phyloP scores from a whole-genome alignment of 352 stramenopile species.

The Thalassiosira sp. region DNA sequence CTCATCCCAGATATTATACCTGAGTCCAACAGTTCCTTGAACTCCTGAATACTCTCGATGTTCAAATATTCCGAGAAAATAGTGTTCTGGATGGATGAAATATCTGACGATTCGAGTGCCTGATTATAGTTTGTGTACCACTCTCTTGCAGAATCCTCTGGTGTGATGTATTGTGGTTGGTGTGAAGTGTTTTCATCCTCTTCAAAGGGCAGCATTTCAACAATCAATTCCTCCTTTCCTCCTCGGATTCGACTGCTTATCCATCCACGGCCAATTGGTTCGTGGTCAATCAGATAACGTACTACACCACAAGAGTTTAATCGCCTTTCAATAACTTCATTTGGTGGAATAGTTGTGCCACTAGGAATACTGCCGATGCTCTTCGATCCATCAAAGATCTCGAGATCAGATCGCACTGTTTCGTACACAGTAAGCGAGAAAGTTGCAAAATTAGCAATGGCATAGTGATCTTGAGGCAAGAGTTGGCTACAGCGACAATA shows the following conservation, averaged over 20 bases:
- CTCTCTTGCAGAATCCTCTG: slow-evolving; percentile 70
- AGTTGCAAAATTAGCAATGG: not conserved
- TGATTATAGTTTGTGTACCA: slow-evolving; percentile 64
- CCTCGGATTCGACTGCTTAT: slow-evolving; percentile 84
- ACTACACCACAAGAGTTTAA: slow-evolving; percentile 84
- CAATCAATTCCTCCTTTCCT: slow-evolving; percentile 84
- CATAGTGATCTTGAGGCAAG: not conserved
- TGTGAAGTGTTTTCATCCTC: slow-evolving; percentile 15
- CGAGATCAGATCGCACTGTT: slow-evolving; percentile 79
- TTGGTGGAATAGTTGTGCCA: slow-evolving; percentile 70
- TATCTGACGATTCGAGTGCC: slow-evolving; percentile 9
- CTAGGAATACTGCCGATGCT: slow-evolving; percentile 80
- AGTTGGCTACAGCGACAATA: not conserved
- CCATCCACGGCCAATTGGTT: slow-evolving; percentile 76
- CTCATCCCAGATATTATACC: slow-evolving; percentile 59
- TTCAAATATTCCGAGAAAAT: slow-evolving; percentile 36
- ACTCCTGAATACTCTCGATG: slow-evolving; percentile 65
- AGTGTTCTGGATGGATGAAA: slow-evolving; percentile 16
- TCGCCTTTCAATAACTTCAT: slow-evolving; percentile 79
- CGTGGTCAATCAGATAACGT: slow-evolving; percentile 77
- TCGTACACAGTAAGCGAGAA: not conserved
- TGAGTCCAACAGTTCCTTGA: slow-evolving; percentile 48
- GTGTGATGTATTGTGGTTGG: slow-evolving; percentile 43
- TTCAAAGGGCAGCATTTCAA: slow-evolving; percentile 59
- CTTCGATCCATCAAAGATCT: slow-evolving; percentile 83